Percentiles rank a stretch among this genome's conserved stretches.
These are phyloP conservation scores for Hymenochaete sp. DNA, from an alignment of 1,284 basidiomycete genomes.

Conservation along the genomic window DNA sequence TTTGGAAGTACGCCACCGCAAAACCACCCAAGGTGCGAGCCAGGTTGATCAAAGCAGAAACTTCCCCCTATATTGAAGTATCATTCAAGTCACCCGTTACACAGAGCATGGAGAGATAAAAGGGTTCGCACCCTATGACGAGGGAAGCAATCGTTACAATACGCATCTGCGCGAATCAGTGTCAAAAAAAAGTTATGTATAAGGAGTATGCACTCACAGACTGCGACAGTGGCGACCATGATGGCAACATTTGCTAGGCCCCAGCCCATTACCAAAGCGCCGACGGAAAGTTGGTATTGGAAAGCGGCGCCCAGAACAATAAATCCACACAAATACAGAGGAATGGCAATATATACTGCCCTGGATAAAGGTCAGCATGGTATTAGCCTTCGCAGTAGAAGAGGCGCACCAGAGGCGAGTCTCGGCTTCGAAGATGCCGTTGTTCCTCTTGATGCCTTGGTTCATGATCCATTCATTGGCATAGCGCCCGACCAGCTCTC, in stretches of 20 bases:
- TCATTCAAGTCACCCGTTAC: neutral
- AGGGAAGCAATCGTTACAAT: constrained; percentile 44
- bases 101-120: no score
- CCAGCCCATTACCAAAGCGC: constrained; percentile 58
- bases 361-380: constrained; percentile 31
- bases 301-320: constrained; percentile 50
- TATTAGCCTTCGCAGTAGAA: neutral
- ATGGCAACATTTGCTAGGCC: constrained; percentile 50
- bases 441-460: constrained; percentile 45
- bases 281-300: constrained; percentile 47
- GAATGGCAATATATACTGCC: constrained; percentile 56
- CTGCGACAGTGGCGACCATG: constrained; percentile 60
- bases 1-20: constrained; percentile 56
- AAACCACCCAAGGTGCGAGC: constrained; percentile 52
- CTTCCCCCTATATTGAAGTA: constrained; percentile 40
- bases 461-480: constrained; percentile 62
- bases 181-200: no score
- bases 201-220: constrained; percentile 35
- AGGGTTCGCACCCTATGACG: constrained; percentile 36
- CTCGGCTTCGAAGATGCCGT: constrained; percentile 66
- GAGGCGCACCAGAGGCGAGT: constrained; percentile 50
- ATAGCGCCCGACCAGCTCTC: constrained; percentile 59
- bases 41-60: constrained; percentile 51
- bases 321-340: constrained; percentile 57
- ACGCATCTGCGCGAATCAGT: no score